phyloP scores from a whole-genome alignment of 1,284 basidiomycete species.

The Xanthoconium separans region DNA sequence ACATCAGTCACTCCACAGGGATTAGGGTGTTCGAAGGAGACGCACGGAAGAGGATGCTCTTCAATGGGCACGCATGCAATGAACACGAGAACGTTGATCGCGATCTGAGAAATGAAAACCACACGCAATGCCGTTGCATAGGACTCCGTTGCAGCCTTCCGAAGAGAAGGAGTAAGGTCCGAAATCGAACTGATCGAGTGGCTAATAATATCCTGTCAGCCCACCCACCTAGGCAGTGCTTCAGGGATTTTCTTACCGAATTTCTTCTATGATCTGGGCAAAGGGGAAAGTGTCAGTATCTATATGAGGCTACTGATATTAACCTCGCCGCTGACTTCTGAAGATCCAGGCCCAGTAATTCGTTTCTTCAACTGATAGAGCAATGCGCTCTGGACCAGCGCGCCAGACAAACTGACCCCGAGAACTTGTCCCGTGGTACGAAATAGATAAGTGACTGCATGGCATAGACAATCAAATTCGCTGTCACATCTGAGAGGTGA shows the following conservation, averaged over 20 bases:
- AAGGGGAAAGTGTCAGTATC: slow-evolving; percentile 25
- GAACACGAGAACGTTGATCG: slow-evolving; percentile 61
- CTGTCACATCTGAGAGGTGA: slow-evolving; percentile 2
- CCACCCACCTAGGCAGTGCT: slow-evolving; percentile 17
- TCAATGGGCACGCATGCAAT: slow-evolving; percentile 68
- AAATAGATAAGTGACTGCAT: slow-evolving; percentile 84
- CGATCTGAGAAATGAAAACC: slow-evolving; percentile 82
- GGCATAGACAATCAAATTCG: slow-evolving; percentile 4
- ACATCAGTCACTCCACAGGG: slow-evolving; percentile 17
- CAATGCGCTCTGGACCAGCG: slow-evolving; percentile 76
- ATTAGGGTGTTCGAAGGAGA: slow-evolving; percentile 18
- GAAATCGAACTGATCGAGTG: slow-evolving; percentile 83
- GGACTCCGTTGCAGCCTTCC: slow-evolving; percentile 72
- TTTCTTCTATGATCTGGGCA: slow-evolving; percentile 64
- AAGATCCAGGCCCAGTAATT: slow-evolving; percentile 73
- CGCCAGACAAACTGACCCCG: slow-evolving; percentile 82
- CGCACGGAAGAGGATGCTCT: slow-evolving; percentile 73
- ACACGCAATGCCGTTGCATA: slow-evolving; percentile 82
- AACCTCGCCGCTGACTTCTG: slow-evolving; percentile 53
- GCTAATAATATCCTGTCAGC: slow-evolving; percentile 46
- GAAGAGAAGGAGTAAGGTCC: slow-evolving; percentile 58
- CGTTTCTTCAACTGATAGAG: slow-evolving; percentile 63
- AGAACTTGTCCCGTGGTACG: slow-evolving; percentile 89
- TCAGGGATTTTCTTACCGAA: slow-evolving; percentile 48
- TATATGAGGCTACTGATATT: slow-evolving; percentile 23